Evolutionary conservation across 1,284 basidiomycete species (phyloP).

Genomic region (Coniferiporia weirii): DNA sequence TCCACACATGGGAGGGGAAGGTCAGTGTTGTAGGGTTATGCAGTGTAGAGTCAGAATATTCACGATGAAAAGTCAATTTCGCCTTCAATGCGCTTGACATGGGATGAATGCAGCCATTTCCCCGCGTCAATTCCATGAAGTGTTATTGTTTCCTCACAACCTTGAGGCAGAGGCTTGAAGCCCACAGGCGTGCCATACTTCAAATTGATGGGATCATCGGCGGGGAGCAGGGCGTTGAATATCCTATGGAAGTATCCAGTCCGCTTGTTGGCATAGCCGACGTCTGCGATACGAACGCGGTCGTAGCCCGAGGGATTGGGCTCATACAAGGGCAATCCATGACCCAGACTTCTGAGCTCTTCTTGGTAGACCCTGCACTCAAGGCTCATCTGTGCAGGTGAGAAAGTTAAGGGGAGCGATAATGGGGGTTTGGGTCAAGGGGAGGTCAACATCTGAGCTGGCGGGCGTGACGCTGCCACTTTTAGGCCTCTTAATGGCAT

Average conservation of each 20-base stretch:
- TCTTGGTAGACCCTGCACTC: conserved; percentile 3
- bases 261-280: not conserved
- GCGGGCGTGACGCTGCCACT: too few relatives aligned
- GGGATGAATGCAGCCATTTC: not conserved
- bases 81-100: conserved; percentile 1
- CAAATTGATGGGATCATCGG: not conserved
- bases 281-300: not conserved
- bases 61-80: not conserved
- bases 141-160: not conserved
- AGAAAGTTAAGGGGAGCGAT: too few relatives aligned
- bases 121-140: not conserved
- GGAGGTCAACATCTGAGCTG: too few relatives aligned
- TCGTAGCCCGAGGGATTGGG: not conserved
- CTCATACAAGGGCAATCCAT: conserved; percentile 3
- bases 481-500: too few relatives aligned
- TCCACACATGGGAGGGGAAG: not conserved
- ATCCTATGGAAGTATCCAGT: not conserved
- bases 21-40: not conserved
- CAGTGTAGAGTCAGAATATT: not conserved
- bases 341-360: not conserved
- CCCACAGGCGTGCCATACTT: not conserved
- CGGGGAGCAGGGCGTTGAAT: not conserved
- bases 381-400: not conserved
- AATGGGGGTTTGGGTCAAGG: too few relatives aligned
- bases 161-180: not conserved